phyloP scores from a whole-genome alignment of 352 stramenopile genomes.

The Globisporangium camurandrum region DNA sequence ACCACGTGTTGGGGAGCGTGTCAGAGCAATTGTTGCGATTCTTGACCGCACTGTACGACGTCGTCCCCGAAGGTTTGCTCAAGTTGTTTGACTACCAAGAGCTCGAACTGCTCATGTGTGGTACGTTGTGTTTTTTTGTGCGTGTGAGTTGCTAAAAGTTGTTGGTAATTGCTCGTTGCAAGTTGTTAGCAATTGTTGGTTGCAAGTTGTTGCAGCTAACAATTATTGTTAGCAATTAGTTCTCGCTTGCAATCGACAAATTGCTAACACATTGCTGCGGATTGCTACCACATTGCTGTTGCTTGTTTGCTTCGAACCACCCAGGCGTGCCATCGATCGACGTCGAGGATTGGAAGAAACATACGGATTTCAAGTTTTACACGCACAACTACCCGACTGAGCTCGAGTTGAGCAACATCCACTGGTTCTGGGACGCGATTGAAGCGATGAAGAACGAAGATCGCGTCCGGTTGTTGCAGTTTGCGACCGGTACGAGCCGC shows the following conservation, averaged over 20 bases:
- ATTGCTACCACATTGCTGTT: too few species aligned
- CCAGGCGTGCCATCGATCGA: slow-evolving; percentile 67
- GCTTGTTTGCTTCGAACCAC: too few species aligned
- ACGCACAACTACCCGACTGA: slow-evolving; percentile 55
- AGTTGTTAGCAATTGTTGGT: too few species aligned
- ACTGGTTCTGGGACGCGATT: slow-evolving; percentile 97
- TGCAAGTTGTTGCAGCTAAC: too few species aligned
- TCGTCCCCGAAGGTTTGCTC: slow-evolving; percentile 93
- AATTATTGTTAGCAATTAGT: too few species aligned
- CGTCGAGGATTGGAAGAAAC: slow-evolving; percentile 73
- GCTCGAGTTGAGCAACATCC: slow-evolving; percentile 83
- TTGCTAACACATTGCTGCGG: too few species aligned
- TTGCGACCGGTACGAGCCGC: slow-evolving; percentile 72
- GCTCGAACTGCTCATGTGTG: slow-evolving; percentile 96
- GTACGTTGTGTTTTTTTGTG: slow-evolving; percentile 35
- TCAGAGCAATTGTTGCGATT: slow-evolving; percentile 86
- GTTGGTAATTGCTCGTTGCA: too few species aligned
- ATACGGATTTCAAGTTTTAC: slow-evolving; percentile 76
- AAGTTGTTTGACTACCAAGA: slow-evolving; percentile 99
- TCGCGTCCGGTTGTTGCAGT: slow-evolving; percentile 71
- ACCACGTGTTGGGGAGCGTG: slow-evolving; percentile 92
- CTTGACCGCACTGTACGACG: slow-evolving; percentile 92
- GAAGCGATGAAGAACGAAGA: slow-evolving; percentile 67
- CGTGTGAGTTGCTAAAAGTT: too few species aligned
- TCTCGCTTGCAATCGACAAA: too few species aligned